Evolutionary conservation across 352 stramenopile species (phyloP).

Genomic region (Thraustochytrium striatum): DNA sequence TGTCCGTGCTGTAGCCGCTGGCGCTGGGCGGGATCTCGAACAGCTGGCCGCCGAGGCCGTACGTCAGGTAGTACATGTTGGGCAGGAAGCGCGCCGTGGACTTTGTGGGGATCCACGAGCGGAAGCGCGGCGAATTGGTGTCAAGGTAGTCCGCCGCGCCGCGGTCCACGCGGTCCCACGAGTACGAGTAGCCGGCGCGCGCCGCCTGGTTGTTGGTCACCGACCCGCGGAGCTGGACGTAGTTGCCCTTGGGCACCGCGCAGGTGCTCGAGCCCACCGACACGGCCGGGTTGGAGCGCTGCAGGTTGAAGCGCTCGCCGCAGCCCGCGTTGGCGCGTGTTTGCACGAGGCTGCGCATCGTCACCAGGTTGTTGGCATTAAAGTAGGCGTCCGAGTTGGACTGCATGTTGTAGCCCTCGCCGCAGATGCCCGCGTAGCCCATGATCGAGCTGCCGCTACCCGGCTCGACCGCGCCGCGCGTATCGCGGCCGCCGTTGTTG

Average conservation of each 20-base stretch:
- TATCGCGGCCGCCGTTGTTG: background rate
- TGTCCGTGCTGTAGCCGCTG: slow-evolving; percentile 7
- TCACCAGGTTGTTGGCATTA: background rate
- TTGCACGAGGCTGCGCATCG: background rate
- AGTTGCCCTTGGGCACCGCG: slow-evolving; percentile 12
- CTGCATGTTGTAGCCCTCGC: slow-evolving; percentile 8
- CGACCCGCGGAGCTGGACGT: slow-evolving; percentile 11
- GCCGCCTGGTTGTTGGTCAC: no score
- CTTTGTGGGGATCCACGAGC: slow-evolving; percentile 12
- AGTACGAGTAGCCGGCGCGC: slow-evolving; percentile 14
- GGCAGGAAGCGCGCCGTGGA: slow-evolving; percentile 37
- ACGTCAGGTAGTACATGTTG: slow-evolving; percentile 20
- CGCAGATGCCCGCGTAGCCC: slow-evolving; percentile 46
- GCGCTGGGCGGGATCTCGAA: background rate
- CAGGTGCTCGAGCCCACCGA: background rate
- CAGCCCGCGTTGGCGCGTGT: background rate
- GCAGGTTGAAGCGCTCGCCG: background rate
- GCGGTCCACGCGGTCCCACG: slow-evolving; percentile 37
- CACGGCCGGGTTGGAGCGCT: background rate
- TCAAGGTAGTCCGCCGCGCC: background rate
- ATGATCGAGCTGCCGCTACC: slow-evolving; percentile 30
- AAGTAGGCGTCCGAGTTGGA: slow-evolving; percentile 33
- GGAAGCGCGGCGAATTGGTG: background rate
- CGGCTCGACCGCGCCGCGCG: slow-evolving; percentile 8
- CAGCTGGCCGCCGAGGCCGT: background rate